A percentile compares a stretch with the other conserved stretches of the same genome.
These are phyloP conservation scores for Choiromyces venosus DNA, from an alignment of 495 filamentous ascomycete species.

Conservation along the genomic window DNA sequence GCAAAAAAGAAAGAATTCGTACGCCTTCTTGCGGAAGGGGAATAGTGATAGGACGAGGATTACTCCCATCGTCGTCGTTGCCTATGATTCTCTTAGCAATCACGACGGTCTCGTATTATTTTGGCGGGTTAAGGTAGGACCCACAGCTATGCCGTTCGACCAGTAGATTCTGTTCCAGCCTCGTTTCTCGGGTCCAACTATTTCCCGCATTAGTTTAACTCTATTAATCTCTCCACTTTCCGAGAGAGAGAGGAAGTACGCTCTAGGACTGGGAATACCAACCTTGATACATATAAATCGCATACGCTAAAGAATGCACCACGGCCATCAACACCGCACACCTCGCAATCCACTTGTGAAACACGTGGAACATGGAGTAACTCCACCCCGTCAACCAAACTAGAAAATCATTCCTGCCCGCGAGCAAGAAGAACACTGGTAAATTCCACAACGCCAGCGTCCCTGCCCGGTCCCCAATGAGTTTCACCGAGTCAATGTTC, in stretches of 20 bases:
- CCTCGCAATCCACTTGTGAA: slow-evolving; percentile 55
- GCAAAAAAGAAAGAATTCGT: slow-evolving; percentile 53
- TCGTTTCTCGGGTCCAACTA: slow-evolving; percentile 31
- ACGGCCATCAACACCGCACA: slow-evolving; percentile 52
- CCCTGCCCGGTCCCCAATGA: slow-evolving; percentile 52
- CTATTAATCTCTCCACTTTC: background rate
- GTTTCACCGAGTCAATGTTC: slow-evolving; percentile 32
- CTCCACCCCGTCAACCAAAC: slow-evolving; percentile 55
- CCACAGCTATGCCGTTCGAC: slow-evolving; percentile 40
- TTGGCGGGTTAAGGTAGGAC: slow-evolving; percentile 6
- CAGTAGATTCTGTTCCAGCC: slow-evolving; percentile 37
- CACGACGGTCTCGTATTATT: slow-evolving; percentile 4
- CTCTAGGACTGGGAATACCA: slow-evolving; percentile 8
- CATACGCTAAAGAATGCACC: slow-evolving; percentile 46
- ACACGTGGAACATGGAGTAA: slow-evolving; percentile 52
- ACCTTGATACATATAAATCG: slow-evolving; percentile 40
- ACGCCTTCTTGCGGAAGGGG: slow-evolving; percentile 48
- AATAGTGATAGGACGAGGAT: slow-evolving; percentile 49
- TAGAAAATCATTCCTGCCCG: slow-evolving; percentile 54
- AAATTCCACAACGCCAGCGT: slow-evolving; percentile 52
- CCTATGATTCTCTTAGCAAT: slow-evolving; percentile 41
- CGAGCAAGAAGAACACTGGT: slow-evolving; percentile 51
- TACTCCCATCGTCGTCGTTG: slow-evolving; percentile 49
- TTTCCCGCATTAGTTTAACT: background rate
- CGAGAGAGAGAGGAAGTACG: background rate